Percentiles rank a stretch among this genome's conserved stretches.
Conservation (phyloP, 257 asterid species). For the Solanum rostratum region DNA sequence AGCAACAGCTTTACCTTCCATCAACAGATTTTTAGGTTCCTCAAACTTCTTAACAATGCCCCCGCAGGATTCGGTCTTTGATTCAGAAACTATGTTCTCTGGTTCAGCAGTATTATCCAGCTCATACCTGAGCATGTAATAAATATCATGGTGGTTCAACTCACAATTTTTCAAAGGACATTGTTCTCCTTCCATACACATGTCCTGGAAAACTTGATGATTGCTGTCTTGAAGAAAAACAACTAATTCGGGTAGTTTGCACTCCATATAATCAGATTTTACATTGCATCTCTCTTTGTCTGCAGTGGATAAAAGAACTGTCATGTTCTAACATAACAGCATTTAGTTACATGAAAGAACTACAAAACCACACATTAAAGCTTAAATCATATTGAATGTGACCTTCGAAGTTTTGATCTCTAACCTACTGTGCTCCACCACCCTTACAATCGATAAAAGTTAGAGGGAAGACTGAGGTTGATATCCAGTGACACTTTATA, state of each 20-base stretch:
- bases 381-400: background rate
- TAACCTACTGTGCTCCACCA: too few relatives aligned
- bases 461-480: background rate
- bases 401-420: too few relatives aligned
- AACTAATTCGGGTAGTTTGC: conserved; percentile 1
- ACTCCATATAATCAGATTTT: background rate
- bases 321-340: background rate
- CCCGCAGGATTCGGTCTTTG: background rate
- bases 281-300: background rate
- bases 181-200: background rate
- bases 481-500: background rate
- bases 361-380: background rate
- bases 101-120: background rate
- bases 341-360: background rate
- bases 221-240: conserved; percentile 1
- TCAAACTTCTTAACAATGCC: conserved; percentile 2
- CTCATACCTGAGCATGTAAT: conserved; percentile 8
- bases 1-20: background rate
- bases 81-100: conserved; percentile 1
- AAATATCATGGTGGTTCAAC: conserved; percentile 16
- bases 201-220: background rate
- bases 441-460: background rate
- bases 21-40: conserved; percentile 1
- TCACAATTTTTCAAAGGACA: conserved; percentile 8
- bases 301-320: background rate